These are phyloP conservation scores for Yamadazyma endophytica DNA, from an alignment of 805 yeast genomes.

Conservation along the genomic window DNA sequence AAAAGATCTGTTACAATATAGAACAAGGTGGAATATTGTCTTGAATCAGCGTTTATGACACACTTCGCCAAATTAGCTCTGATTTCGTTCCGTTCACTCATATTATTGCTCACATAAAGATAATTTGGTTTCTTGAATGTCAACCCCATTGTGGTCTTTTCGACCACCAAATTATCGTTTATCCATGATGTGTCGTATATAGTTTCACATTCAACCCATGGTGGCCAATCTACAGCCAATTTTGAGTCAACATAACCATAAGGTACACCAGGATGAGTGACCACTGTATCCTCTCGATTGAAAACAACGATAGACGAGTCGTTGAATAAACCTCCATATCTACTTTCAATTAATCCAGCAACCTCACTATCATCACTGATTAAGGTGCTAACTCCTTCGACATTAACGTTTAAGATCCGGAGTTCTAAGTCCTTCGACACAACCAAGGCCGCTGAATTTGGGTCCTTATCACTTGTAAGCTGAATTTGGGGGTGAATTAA, in stretches of 20 bases:
- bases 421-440: slow-evolving; percentile 58
- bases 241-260: slow-evolving; percentile 54
- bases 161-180: slow-evolving; percentile 28
- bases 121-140: slow-evolving; percentile 50
- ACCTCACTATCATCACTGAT: slow-evolving; percentile 28
- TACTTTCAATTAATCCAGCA: slow-evolving; percentile 46
- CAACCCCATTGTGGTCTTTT: slow-evolving; percentile 37
- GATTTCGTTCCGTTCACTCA: slow-evolving; percentile 23
- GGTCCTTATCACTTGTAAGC: slow-evolving; percentile 42
- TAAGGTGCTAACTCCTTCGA: slow-evolving; percentile 36
- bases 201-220: slow-evolving; percentile 76
- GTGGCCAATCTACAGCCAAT: slow-evolving; percentile 69
- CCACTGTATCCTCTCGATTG: slow-evolving; percentile 26
- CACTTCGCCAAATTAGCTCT: slow-evolving; percentile 32
- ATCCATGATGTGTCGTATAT: slow-evolving; percentile 46
- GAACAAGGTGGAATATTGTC: slow-evolving; percentile 34
- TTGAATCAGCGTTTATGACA: slow-evolving; percentile 35
- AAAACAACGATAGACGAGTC: slow-evolving; percentile 56
- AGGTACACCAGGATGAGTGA: slow-evolving; percentile 33
- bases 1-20: slow-evolving; percentile 33
- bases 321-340: slow-evolving; percentile 52
- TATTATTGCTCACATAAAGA: slow-evolving; percentile 33
- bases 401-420: slow-evolving; percentile 44
- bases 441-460: slow-evolving; percentile 45
- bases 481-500: slow-evolving; percentile 84